Evolutionary conservation across 495 filamentous ascomycete genomes (phyloP).

Genomic region (Tuber brumale): DNA sequence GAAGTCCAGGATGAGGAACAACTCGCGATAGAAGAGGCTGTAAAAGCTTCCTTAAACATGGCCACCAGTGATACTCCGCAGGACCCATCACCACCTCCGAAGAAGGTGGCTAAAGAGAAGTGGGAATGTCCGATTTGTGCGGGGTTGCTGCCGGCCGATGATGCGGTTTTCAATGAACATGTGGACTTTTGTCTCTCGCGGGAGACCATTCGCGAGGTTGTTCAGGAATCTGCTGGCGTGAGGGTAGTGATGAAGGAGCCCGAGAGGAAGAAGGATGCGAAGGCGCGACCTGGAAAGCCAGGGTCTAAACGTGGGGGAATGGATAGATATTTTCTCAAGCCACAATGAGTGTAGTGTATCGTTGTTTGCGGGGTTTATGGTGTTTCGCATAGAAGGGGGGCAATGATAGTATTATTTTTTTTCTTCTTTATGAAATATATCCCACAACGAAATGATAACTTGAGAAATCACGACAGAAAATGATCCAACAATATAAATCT

Average conservation of each 20-base stretch:
- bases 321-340: constrained; percentile 3
- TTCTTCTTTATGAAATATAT: neutral
- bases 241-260: neutral
- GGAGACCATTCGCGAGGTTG: constrained; percentile 74
- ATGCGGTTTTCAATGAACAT: constrained; percentile 80
- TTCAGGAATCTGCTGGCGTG: constrained; percentile 48
- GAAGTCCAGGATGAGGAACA: constrained; percentile 25
- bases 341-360: neutral
- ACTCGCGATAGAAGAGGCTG: neutral
- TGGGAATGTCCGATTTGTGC: constrained; percentile 88
- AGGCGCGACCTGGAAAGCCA: neutral
- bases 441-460: neutral
- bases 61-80: neutral
- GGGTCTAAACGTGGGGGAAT: neutral
- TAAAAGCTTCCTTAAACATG: constrained; percentile 22
- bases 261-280: neutral
- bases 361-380: neutral
- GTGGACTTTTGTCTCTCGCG: constrained; percentile 87
- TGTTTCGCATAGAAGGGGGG: neutral
- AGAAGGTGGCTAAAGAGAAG: constrained; percentile 43
- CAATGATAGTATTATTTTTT: neutral
- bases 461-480: neutral
- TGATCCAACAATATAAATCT: neutral
- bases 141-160: constrained; percentile 64
- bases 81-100: constrained; percentile 10